phyloP scores from a whole-genome alignment of 495 filamentous ascomycete species.

The Aspergillus cavernicola region DNA sequence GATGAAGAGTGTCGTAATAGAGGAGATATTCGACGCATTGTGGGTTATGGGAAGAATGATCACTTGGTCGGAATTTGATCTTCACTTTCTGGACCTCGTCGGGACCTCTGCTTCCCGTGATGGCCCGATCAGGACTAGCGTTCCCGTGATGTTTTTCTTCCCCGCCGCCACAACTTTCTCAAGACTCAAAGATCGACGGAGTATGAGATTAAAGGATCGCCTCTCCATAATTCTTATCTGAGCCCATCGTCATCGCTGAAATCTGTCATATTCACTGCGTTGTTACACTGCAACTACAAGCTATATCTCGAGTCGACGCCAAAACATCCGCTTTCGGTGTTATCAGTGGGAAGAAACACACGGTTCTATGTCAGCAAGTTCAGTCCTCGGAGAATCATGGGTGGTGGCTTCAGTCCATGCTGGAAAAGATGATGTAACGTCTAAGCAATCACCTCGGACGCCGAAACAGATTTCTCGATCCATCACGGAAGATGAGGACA shows the following conservation, averaged over 20 bases:
- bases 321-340: no score
- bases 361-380: constrained; percentile 24
- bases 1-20: constrained; percentile 5
- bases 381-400: constrained; percentile 39
- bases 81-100: background rate
- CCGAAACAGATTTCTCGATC: constrained; percentile 3
- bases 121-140: constrained; percentile 10
- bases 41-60: background rate
- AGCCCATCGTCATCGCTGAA: no score
- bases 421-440: constrained; percentile 12
- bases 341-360: no score
- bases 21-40: constrained; percentile 21
- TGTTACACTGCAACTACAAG: background rate
- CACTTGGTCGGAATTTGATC: background rate
- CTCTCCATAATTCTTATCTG: background rate
- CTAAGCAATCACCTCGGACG: background rate
- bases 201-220: background rate
- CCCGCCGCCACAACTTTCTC: background rate
- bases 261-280: background rate
- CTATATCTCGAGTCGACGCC: background rate
- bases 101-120: constrained; percentile 4
- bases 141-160: constrained; percentile 9
- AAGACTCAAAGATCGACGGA: background rate
- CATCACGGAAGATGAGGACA: constrained; percentile 1
- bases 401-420: constrained; percentile 28